Conservation (phyloP, 108 stramenopile genomes). For the Chaetoceros muelleri region DNA sequence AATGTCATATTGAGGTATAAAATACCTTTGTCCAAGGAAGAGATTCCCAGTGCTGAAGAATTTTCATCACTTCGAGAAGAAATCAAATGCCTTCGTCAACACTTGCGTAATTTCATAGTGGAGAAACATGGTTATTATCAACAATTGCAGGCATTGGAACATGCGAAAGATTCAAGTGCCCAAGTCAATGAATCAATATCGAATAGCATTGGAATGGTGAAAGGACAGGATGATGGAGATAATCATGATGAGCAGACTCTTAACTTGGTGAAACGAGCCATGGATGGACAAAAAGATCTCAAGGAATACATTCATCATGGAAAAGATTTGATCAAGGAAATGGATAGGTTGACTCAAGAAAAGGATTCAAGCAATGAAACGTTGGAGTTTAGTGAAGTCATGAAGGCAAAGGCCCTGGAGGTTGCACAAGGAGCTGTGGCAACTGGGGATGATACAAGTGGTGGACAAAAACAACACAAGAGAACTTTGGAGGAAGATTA, state of each 20-base stretch:
- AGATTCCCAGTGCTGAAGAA: neutral
- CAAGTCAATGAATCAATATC: neutral
- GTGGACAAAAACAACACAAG: neutral
- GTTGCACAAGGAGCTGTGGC: neutral
- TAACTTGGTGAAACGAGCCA: neutral
- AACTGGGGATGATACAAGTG: too few species aligned
- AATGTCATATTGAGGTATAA: neutral
- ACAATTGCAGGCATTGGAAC: neutral
- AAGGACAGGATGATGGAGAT: neutral
- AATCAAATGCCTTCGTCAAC: neutral
- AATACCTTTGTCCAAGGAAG: neutral
- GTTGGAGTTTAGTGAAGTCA: neutral
- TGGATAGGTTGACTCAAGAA: neutral
- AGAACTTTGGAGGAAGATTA: neutral
- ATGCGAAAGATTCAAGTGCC: neutral
- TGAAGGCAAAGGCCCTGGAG: neutral
- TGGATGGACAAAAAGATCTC: neutral
- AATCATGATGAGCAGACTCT: too few species aligned
- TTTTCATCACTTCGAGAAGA: neutral
- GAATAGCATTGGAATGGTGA: neutral
- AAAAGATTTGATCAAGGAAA: neutral
- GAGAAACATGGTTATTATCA: neutral
- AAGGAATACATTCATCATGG: neutral
- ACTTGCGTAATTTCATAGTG: neutral
- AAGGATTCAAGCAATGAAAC: neutral